Evolutionary conservation across 208 protist genomes (phyloP).

Genomic region (Leishmania aethiopica): DNA sequence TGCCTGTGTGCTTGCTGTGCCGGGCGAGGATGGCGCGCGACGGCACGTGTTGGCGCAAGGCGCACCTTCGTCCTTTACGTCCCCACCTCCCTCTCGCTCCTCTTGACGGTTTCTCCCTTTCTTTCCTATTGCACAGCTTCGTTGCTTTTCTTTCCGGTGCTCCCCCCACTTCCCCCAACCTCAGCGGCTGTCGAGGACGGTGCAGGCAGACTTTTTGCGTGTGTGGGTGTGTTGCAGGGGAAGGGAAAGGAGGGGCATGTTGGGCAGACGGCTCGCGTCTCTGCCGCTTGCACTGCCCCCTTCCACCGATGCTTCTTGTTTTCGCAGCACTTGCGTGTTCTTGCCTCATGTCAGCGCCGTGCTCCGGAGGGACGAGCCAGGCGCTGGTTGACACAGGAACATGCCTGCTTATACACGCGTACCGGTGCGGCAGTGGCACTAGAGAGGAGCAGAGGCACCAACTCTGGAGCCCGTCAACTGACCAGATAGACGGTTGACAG

Average conservation of each 20-base stretch:
- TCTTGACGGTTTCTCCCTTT: neutral
- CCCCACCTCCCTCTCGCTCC: neutral
- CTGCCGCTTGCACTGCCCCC: neutral
- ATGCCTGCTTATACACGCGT: neutral
- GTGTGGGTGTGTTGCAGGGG: too few species aligned
- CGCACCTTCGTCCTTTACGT: neutral
- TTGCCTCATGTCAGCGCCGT: neutral
- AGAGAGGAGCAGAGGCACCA: neutral
- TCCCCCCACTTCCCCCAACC: neutral
- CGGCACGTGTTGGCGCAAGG: neutral
- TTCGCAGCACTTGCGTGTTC: neutral
- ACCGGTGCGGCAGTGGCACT: neutral
- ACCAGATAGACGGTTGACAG: neutral
- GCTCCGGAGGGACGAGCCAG: neutral
- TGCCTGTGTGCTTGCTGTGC: neutral
- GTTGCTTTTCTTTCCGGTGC: neutral
- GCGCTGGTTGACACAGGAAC: neutral
- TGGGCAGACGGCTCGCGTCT: neutral
- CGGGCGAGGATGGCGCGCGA: neutral
- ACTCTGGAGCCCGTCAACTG: neutral
- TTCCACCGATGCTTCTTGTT: neutral
- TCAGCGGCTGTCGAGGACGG: neutral
- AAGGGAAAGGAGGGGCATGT: too few species aligned
- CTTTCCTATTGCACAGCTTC: neutral
- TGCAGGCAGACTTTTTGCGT: neutral